These are phyloP conservation scores for Thinopyrum elongatum DNA, from an alignment of 176 grass and related monocot genomes.

Conservation along the genomic window DNA sequence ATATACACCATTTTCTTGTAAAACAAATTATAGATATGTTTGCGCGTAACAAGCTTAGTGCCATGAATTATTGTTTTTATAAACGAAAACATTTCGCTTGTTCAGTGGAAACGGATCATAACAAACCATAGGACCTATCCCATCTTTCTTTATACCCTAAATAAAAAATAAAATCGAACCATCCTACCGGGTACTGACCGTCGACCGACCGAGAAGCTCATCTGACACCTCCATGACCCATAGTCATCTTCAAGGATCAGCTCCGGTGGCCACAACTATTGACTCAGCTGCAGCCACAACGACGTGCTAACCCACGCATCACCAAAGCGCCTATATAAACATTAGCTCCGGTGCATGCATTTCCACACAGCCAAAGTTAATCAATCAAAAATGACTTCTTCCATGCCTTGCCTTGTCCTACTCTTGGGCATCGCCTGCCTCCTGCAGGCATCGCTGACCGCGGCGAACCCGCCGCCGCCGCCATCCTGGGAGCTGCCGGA, in stretches of 20 bases:
- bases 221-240: neutral
- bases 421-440: neutral
- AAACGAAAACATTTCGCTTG: neutral
- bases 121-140: neutral
- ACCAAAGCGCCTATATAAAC: conserved; percentile 22
- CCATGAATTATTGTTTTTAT: too few species aligned
- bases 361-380: neutral
- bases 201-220: neutral
- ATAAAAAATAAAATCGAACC: neutral
- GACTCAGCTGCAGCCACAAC: neutral
- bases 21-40: neutral
- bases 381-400: conserved; percentile 11
- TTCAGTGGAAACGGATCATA: neutral
- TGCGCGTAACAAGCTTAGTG: too few species aligned
- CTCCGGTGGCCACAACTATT: too few species aligned
- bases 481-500: neutral
- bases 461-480: neutral
- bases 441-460: neutral
- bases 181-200: neutral
- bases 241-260: neutral
- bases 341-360: neutral
- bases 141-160: neutral
- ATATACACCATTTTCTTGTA: neutral
- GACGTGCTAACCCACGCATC: neutral
- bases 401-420: neutral